Base-by-base conservation (phyloP, 495 filamentous ascomycete species). In the Haplographium delicatum region DNA sequence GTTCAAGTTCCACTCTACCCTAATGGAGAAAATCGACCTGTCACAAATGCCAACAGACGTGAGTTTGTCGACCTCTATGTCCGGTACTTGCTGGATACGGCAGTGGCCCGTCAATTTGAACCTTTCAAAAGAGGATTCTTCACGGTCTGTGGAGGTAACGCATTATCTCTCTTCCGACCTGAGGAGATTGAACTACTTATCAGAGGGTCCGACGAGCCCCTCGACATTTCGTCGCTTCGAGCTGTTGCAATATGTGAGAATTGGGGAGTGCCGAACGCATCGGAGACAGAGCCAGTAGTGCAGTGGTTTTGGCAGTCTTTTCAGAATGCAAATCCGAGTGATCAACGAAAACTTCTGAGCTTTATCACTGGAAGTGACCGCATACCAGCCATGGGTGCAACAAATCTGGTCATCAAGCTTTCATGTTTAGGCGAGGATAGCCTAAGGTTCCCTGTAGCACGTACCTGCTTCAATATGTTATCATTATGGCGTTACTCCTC, bases 51-150 rank as follows among this genome's bases (percentile, higher is more conserved):
- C 31, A 96, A 96, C 52, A 77, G 89, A 25, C 78, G 80, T 38
- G 91, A 95, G 55, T 96, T 91, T 58, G 91, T 96, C 30, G 88
- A 94, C 51, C 72, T 88, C 7, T 96, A 95, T 59, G 80, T 96
- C 4, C 79, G 81, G 31, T 84, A 91, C 64, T 68, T 91, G 11
- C 78, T 96, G 13, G 89, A 96, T 61, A 82, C 79, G 18, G 76
- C 85, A 1, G 86, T 96, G 13, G 67, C 77, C 46, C 75, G 88
- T 38, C 91, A 96, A 60, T 96, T 91, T 50, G 91, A 96, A 66
- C 91, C 91, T 9, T 96, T 96, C 74, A 94, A 91, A 64, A 81
- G 91, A 37, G 91, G 91, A 3, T 96, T 96, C 65, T 96, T 86
- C 68, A 94, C 86, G 2, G 89, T 96, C 31, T 95, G 89, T 63